Evolutionary conservation across 169 alveolate species (phyloP), one percentile per base, ranked within the genome.

Genomic region (Babesia ovata): DNA sequence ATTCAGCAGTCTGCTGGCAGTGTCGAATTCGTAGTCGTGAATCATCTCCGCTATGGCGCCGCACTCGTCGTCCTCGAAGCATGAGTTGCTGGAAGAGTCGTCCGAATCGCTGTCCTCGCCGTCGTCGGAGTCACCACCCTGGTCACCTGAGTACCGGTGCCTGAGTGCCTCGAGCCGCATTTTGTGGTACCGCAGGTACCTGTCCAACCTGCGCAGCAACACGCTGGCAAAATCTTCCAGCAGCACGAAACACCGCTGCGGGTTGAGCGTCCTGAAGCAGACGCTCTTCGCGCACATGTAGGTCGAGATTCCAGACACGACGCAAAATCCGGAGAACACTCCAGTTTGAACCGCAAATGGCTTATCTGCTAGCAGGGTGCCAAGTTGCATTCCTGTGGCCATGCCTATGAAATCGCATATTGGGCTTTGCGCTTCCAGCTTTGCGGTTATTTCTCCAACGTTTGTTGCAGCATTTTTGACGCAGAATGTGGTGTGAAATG

Each of bases 21-120:
- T 76, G 29, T 76, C 79, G 44, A 76, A 76, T 28, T 76, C 86
- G 48, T 69, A 56, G 44, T 71, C 48, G 52, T 53, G 48, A 4
- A 76, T 76, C 79, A 76, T 58, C 28, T 76, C 86, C 11, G 86
- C 83, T 16, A 76, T 76, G 24, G 78, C 83, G 21, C 85, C 86
- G 71, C 86, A 65, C 46, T 76, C 86, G 28, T 71, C 73, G 36
- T 76, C 86, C 49, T 75, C 84, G 28, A 75, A 66, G 50, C 84
- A 75, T 14, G 84, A 75, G 29, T 63, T 2, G 61, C 60, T 42
- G 26, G 54, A 22, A 13, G 76, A 42, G 8, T 17, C 70, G n/a
- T 36, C 70, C 24, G 70, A 61, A 7, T 29, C 52, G 13, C 14
- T 60, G n/a, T n/a, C 46, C 10, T 66, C 73, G 24, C 24, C 21